A percentile compares a stretch with the other conserved stretches of the same genome.
phyloP scores from a whole-genome alignment of 768 basidiomycete genomes.

The Hemileccinum impolitum region DNA sequence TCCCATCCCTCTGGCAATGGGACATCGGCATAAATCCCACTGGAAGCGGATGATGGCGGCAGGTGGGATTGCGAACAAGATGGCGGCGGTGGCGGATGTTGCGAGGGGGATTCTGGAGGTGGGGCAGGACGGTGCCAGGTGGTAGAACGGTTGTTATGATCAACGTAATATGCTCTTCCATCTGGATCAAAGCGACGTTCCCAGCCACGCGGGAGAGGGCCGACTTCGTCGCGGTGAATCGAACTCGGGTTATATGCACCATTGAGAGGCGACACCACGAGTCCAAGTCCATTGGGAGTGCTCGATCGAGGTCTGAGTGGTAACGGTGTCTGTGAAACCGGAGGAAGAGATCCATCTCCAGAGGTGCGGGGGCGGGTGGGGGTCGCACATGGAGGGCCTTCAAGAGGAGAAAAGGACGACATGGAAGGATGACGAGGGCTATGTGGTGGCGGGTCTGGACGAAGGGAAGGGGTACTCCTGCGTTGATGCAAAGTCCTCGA shows the following conservation, averaged over 20 bases:
- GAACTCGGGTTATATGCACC: constrained; percentile 4
- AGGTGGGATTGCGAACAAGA: constrained; percentile 17
- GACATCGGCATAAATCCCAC: constrained; percentile 47
- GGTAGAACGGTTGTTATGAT: constrained; percentile 78
- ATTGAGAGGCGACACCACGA: constrained; percentile 2
- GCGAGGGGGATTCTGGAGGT: constrained; percentile 23
- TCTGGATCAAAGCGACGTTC: constrained; percentile 69
- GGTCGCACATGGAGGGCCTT: constrained; percentile 7
- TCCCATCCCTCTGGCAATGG: constrained; percentile 91
- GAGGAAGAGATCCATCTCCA: constrained; percentile 11
- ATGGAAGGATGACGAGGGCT: constrained; percentile 15
- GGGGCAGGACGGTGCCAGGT: constrained; percentile 64
- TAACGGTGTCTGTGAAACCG: constrained; percentile 8
- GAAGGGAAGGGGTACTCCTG: constrained; percentile 26
- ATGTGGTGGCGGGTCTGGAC: constrained; percentile 15
- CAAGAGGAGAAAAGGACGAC: constrained; percentile 15
- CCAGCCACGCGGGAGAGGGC: constrained; percentile 75
- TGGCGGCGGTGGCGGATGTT: constrained; percentile 9
- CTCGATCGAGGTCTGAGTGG: constrained; percentile 16
- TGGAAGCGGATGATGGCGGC: constrained; percentile 31
- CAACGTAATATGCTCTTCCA: constrained; percentile 80
- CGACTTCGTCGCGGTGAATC: constrained; percentile 53
- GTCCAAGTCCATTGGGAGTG: constrained; percentile 7
- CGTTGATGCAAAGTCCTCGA: constrained; percentile 12
- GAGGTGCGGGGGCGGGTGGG: constrained; percentile 15